phyloP scores from a whole-genome alignment of 306 rosid genomes.

The Alnus rubra region DNA sequence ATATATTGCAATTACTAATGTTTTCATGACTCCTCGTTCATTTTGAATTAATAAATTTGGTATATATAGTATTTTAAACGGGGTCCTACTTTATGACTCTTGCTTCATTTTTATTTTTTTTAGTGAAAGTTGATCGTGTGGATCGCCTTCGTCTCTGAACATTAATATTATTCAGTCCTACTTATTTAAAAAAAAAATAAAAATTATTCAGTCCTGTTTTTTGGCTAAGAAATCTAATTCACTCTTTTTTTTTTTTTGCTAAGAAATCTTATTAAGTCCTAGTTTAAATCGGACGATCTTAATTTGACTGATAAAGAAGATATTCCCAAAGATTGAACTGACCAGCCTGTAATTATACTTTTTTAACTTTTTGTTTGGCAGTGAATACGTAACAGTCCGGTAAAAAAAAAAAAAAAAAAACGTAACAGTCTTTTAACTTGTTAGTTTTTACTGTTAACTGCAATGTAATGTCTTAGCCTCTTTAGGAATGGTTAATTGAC shows the following conservation, averaged over 20 bases:
- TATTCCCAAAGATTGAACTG: neutral
- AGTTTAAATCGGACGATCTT: slow-evolving; percentile 1
- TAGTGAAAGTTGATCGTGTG: neutral
- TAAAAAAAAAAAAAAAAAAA: no score
- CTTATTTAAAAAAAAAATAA: no score
- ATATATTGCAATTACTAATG: neutral
- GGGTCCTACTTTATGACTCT: neutral
- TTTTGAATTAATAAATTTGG: neutral
- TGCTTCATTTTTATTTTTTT: neutral
- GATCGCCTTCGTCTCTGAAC: neutral
- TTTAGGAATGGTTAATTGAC: neutral
- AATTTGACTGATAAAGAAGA: neutral
- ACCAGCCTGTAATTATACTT: no score
- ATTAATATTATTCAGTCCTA: neutral
- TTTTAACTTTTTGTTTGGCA: neutral
- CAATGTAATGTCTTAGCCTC: neutral
- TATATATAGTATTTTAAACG: neutral
- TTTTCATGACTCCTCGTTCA: neutral
- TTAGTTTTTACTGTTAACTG: neutral
- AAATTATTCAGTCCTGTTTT: no score
- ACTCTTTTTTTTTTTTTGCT: no score
- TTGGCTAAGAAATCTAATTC: neutral
- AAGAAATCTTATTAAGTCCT: neutral
- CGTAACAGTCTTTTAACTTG: neutral
- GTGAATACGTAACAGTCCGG: neutral